A percentile compares a stretch with the other conserved stretches of the same genome.
Evolutionary conservation across 768 basidiomycete species (phyloP).

Genomic region (Termitomyces sp.): DNA sequence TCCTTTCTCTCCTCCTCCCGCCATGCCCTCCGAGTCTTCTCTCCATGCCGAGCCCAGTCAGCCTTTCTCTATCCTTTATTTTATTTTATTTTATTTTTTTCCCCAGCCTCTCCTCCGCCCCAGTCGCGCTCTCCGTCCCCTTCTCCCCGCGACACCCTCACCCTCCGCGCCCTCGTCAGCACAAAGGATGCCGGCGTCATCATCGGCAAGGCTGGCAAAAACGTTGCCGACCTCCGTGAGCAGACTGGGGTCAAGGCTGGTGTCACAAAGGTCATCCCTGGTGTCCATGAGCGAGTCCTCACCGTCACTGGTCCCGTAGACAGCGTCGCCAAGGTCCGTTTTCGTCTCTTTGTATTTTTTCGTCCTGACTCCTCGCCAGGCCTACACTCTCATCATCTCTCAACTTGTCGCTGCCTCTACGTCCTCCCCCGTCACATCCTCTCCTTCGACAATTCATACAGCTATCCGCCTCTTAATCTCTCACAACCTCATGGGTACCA

Average conservation of each 20-base stretch:
- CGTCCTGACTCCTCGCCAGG: conserved; percentile 39
- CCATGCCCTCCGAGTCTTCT: conserved; percentile 65
- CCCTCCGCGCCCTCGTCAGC: conserved; percentile 91
- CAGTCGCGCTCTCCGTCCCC: conserved; percentile 77
- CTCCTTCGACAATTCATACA: conserved; percentile 74
- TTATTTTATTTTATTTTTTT: conserved; percentile 16
- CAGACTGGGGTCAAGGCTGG: conserved; percentile 97
- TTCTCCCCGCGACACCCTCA: conserved; percentile 67
- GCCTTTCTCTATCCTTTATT: conserved; percentile 15
- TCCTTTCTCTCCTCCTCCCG: conserved; percentile 21
- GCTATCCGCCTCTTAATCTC: conserved; percentile 97
- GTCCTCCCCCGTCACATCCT: conserved; percentile 60
- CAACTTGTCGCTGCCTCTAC: conserved; percentile 84
- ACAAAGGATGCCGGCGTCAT: conserved; percentile 98
- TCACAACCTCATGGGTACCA: conserved; percentile 98
- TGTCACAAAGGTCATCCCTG: conserved; percentile 96
- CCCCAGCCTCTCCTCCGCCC: conserved; percentile 52
- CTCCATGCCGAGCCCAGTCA: conserved; percentile 51
- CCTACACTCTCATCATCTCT: conserved; percentile 90
- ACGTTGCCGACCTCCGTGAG: conserved; percentile 94
- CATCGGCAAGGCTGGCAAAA: conserved; percentile 95
- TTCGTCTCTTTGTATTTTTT: conserved; percentile 1
- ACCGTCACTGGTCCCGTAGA: conserved; percentile 91
- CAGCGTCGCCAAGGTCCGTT: conserved; percentile 80
- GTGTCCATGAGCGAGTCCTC: conserved; percentile 97